Evolutionary conservation across 441 rosid species (phyloP).

Genomic region (Capsella rubella): DNA sequence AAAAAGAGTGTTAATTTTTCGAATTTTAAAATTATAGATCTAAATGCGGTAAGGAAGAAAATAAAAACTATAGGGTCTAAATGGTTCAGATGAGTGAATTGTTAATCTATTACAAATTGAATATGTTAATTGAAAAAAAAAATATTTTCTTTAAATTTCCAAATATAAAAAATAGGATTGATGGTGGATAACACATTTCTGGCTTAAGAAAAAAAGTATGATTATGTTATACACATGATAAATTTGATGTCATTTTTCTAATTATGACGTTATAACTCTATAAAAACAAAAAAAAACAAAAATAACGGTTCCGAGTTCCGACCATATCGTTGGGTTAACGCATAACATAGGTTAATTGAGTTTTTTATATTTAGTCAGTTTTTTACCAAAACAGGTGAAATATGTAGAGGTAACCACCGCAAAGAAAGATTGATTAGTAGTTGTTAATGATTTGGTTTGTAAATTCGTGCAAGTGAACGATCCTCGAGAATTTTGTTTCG

Average conservation of each 20-base stretch:
- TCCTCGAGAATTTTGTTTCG: background rate
- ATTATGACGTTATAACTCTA: background rate
- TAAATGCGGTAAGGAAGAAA: slow-evolving; percentile 10
- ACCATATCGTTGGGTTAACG: background rate
- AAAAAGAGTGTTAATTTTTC: background rate
- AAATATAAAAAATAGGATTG: background rate
- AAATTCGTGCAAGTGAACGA: background rate
- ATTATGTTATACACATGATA: no score
- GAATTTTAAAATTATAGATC: background rate
- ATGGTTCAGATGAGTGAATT: background rate
- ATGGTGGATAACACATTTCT: background rate
- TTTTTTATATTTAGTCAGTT: background rate
- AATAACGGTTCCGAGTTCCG: background rate
- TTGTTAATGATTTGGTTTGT: background rate
- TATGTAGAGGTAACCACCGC: background rate
- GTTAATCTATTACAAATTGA: no score
- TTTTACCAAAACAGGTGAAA: background rate
- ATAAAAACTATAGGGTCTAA: background rate
- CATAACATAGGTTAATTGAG: background rate
- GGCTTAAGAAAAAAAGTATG: no score
- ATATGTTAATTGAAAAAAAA: background rate
- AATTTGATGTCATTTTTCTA: background rate
- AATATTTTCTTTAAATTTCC: no score
- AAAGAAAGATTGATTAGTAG: background rate
- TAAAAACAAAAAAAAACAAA: background rate